Evolutionary conservation across 176 grass and related monocot species (phyloP).

Genomic region (Aegilops longissima): DNA sequence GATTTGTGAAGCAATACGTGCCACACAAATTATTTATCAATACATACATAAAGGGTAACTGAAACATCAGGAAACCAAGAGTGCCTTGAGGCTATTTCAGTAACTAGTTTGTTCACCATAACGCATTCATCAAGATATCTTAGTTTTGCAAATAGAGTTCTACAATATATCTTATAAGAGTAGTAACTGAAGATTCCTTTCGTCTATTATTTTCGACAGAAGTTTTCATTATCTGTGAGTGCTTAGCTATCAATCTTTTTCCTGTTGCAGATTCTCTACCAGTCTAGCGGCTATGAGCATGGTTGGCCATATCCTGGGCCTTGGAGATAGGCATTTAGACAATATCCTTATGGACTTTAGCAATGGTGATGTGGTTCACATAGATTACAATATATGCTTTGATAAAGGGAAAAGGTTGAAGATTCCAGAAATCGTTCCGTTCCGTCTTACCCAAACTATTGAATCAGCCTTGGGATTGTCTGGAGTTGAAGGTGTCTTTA

Average conservation of each 20-base stretch:
- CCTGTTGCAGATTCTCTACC: constrained; percentile 78
- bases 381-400: constrained; percentile 99
- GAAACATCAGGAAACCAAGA: background rate
- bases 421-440: constrained; percentile 98
- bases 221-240: background rate
- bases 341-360: constrained; percentile 97
- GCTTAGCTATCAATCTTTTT: constrained; percentile 32
- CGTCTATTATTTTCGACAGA: background rate
- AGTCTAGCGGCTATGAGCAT: constrained; percentile 96
- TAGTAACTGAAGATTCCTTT: constrained; percentile 24
- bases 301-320: constrained; percentile 88
- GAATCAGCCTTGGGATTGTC: constrained; percentile 92
- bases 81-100: constrained; percentile 13
- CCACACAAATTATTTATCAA: background rate
- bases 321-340: constrained; percentile 96
- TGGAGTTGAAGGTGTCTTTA: constrained; percentile 82
- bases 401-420: constrained; percentile 97
- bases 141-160: constrained; percentile 7
- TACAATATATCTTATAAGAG: background rate
- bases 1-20: constrained; percentile 15
- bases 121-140: constrained; percentile 2
- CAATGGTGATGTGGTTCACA: constrained; percentile 90
- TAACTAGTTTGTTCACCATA: constrained; percentile 28
- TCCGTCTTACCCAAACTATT: constrained; percentile 94
- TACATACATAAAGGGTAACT: constrained; percentile 17